Evolutionary conservation across 2,329 filamentous ascomycete genomes (phyloP).

Genomic region (Phoma herbarum): DNA sequence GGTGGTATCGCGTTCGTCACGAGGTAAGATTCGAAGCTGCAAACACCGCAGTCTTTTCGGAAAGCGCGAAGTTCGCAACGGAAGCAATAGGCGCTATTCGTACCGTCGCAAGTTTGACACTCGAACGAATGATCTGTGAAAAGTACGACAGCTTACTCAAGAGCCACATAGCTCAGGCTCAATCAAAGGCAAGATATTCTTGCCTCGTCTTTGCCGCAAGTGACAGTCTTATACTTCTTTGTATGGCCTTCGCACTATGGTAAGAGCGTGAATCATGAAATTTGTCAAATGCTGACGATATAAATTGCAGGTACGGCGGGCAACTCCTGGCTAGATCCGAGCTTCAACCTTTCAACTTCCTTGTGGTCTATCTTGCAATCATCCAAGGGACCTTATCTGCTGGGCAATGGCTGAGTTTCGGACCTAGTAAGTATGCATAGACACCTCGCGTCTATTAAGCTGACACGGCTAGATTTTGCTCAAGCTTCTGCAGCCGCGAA

Average conservation of each 20-base stretch:
- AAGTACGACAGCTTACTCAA: constrained; percentile 77
- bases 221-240: constrained; percentile 70
- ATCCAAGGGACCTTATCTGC: constrained; percentile 40
- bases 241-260: constrained; percentile 45
- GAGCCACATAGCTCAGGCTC: constrained; percentile 70
- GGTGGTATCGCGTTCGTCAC: constrained; percentile 77
- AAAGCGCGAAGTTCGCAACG: constrained; percentile 85
- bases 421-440: constrained; percentile 31
- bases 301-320: constrained; percentile 34
- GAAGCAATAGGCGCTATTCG: constrained; percentile 92
- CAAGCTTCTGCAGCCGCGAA: constrained; percentile 35
- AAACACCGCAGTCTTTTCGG: constrained; percentile 77
- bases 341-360: constrained; percentile 30
- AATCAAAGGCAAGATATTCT: constrained; percentile 69
- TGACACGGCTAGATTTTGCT: constrained; percentile 32
- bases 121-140: constrained; percentile 78
- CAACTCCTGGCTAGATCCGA: constrained; percentile 27
- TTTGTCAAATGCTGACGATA: not conserved
- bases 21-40: constrained; percentile 36
- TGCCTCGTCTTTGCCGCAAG: constrained; percentile 35
- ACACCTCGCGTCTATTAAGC: not conserved
- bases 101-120: constrained; percentile 89
- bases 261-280: constrained; percentile 14
- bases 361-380: constrained; percentile 40
- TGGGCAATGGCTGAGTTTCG: constrained; percentile 41